Evolutionary conservation across 768 basidiomycete genomes (phyloP).

Genomic region (Pleurotus pulmonarius): DNA sequence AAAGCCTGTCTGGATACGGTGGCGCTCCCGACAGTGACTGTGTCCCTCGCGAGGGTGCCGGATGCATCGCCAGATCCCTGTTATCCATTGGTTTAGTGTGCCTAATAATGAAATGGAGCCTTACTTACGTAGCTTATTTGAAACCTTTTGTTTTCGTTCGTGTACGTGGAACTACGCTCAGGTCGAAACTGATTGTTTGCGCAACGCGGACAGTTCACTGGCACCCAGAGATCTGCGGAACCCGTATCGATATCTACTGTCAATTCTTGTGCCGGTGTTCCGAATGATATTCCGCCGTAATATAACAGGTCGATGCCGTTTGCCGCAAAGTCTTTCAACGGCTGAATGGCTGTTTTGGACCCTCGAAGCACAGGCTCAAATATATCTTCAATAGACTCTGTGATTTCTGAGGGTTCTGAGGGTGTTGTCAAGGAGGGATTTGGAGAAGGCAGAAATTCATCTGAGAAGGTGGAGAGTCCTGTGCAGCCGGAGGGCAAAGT

Average conservation of each 20-base stretch:
- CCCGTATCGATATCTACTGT: conserved; percentile 68
- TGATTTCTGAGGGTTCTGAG: no score
- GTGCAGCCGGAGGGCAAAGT: no score
- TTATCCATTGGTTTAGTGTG: conserved; percentile 7
- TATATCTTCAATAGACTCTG: no score
- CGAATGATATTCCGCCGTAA: conserved; percentile 37
- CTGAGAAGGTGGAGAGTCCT: neutral
- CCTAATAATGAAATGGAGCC: neutral
- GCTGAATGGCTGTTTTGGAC: no score
- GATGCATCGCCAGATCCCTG: conserved; percentile 51
- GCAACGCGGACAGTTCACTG: conserved; percentile 36
- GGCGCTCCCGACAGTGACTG: conserved; percentile 43
- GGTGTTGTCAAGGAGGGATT: neutral
- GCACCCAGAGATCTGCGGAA: conserved; percentile 62
- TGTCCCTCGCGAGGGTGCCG: conserved; percentile 48
- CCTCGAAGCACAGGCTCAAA: no score
- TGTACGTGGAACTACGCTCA: conserved; percentile 38
- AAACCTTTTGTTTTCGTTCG: conserved; percentile 26
- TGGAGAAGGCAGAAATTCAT: neutral
- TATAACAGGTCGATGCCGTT: conserved; percentile 23
- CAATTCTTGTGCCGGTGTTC: conserved; percentile 50
- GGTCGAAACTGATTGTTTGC: conserved; percentile 33
- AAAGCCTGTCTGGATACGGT: conserved; percentile 48
- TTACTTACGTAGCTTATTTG: conserved; percentile 40
- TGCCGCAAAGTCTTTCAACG: conserved; percentile 19